Base-by-base conservation (phyloP, 2,329 filamentous ascomycete genomes). In the Colletotrichum sp. region DNA sequence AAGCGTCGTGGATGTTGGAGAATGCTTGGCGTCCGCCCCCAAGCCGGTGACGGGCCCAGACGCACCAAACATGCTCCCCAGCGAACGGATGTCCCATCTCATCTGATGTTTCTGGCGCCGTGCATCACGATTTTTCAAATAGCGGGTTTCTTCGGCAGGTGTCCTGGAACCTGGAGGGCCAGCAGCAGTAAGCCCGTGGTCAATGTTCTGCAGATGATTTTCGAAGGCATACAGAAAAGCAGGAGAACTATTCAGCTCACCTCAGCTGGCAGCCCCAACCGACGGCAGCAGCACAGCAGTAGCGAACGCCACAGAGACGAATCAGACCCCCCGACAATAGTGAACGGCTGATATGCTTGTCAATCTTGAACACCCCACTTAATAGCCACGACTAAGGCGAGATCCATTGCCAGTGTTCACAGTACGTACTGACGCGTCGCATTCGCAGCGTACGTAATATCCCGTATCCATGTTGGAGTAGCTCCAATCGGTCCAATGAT, bases 381-480 rank as follows among this genome's bases (percentile, higher is more conserved):
- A 72, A 57, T 69, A 72, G 69, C 24, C 69, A 66, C 69, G 16
- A 44, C 32, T 59, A 67, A 62, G 62, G 28, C 18, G 32, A 59
- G 55, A 60, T 30, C 26, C 34, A 32, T 28, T 39, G 57, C 67
- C 44, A 49, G 1, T 49, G 44, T 1, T 13, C 10, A 68, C 36
- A 66, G 59, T 62, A 62, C 59, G 18, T 62, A 62, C 59, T 44
- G 44, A 49, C n/a, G n/a, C 71, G 57, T 15, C 62, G 24, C 18
- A 21, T 28, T 49, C 18, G 39, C 18, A 69, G 63, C 63, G 73
- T 75, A 72, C 69, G 73, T 68, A 75, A 75, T 72, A 67, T 72
- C 55, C 63, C 69, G 55, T 75, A 67, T 63, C 68, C 68, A 75
- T 71, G 24, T 75, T 60, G 57, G 44, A 62, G 36, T 49, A 75